Evolutionary conservation across 148 eudicot genomes (phyloP).

Genomic region (Chenopodium quinoa): DNA sequence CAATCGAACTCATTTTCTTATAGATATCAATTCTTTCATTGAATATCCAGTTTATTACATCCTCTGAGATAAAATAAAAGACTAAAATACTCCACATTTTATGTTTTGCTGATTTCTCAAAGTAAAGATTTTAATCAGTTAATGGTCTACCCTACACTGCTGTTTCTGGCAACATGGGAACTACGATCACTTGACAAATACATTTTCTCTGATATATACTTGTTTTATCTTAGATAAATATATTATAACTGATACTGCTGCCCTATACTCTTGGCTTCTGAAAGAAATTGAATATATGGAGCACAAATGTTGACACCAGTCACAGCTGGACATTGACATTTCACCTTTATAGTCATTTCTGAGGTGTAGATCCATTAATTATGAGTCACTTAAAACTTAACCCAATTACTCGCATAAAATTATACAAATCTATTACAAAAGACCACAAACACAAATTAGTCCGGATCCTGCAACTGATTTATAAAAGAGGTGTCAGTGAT

Average conservation of each 20-base stretch:
- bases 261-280: too few species aligned
- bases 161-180: background rate
- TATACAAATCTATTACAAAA: background rate
- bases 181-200: background rate
- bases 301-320: background rate
- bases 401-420: too few species aligned
- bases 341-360: background rate
- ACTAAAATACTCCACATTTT: background rate
- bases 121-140: background rate
- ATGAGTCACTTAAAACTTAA: background rate
- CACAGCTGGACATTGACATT: background rate
- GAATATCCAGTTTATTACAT: too few species aligned
- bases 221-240: background rate
- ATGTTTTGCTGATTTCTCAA: background rate
- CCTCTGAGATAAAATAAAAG: background rate
- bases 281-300: background rate
- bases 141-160: background rate
- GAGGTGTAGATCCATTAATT: background rate
- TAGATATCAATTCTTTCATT: too few species aligned
- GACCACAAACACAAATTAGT: background rate
- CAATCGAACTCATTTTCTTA: background rate
- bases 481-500: background rate
- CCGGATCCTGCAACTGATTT: background rate
- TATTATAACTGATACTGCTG: background rate
- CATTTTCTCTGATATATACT: background rate